A percentile compares a stretch with the other conserved stretches of the same genome.
Evolutionary conservation across 1,284 basidiomycete genomes (phyloP).

Genomic region (Sanghuangporus weigelae): DNA sequence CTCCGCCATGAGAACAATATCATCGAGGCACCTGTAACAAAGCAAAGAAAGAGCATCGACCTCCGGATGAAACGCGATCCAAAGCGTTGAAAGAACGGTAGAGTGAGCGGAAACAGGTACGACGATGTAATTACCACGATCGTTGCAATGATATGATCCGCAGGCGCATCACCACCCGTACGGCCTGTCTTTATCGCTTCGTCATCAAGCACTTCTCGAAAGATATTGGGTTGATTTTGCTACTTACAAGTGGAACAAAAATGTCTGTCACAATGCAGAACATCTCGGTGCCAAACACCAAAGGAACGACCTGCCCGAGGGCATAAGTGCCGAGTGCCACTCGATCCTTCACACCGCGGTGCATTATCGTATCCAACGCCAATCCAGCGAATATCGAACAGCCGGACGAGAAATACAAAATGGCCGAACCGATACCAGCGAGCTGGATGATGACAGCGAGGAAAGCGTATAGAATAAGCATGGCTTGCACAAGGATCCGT

Average conservation of each 20-base stretch:
- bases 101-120: conserved; percentile 56
- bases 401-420: conserved; percentile 56
- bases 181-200: conserved; percentile 56
- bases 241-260: conserved; percentile 84
- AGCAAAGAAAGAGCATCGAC: conserved; percentile 42
- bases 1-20: conserved; percentile 57
- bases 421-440: conserved; percentile 63
- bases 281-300: conserved; percentile 68
- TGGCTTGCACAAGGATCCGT: conserved; percentile 53
- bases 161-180: conserved; percentile 72
- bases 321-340: conserved; percentile 64
- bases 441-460: conserved; percentile 53
- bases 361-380: conserved; percentile 30
- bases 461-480: conserved; percentile 55
- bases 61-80: conserved; percentile 42
- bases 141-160: conserved; percentile 86
- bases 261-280: conserved; percentile 74
- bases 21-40: conserved; percentile 47
- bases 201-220: neutral
- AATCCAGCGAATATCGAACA: conserved; percentile 49
- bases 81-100: conserved; percentile 78
- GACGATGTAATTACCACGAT: conserved; percentile 60
- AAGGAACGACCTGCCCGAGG: conserved; percentile 55
- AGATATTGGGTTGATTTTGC: neutral
- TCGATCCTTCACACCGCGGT: conserved; percentile 23